Percentiles rank a stretch among this genome's conserved stretches.
These are phyloP conservation scores for Digitaria exilis DNA, from an alignment of 202 grass and related monocot genomes.

Conservation along the genomic window DNA sequence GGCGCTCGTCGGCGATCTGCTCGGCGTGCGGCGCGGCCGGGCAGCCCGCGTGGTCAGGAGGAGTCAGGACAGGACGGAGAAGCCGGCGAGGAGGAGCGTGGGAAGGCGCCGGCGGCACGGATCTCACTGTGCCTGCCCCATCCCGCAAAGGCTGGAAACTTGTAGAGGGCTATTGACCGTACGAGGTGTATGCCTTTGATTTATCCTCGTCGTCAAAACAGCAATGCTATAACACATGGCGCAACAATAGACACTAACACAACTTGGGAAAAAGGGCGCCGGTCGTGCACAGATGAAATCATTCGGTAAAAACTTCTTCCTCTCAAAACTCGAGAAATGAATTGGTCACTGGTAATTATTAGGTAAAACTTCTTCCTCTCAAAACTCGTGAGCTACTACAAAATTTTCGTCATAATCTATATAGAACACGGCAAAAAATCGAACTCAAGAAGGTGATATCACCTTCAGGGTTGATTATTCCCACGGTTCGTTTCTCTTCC, in stretches of 20 bases:
- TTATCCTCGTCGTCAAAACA: neutral
- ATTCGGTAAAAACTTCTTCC: too few relatives aligned
- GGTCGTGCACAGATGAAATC: too few relatives aligned
- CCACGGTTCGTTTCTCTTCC: neutral
- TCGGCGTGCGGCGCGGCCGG: neutral
- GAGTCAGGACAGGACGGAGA: neutral
- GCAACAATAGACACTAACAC: too few relatives aligned
- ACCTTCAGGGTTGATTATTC: too few relatives aligned
- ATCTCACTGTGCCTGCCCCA: neutral
- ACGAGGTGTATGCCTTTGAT: neutral
- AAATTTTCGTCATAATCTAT: constrained; percentile 10
- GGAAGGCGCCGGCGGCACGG: constrained; percentile 7
- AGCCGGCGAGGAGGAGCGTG: neutral
- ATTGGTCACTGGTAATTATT: neutral
- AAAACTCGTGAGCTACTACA: neutral
- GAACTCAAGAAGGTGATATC: neutral
- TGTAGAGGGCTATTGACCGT: too few relatives aligned
- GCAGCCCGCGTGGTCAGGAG: neutral
- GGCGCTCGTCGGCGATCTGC: neutral
- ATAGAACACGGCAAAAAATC: neutral
- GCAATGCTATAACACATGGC: neutral
- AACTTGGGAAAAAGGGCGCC: too few relatives aligned
- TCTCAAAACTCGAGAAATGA: too few relatives aligned
- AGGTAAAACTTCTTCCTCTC: neutral
- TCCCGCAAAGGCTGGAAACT: constrained; percentile 24